phyloP scores from a whole-genome alignment of 1,139 yeast genomes.

The Candida sp. region DNA sequence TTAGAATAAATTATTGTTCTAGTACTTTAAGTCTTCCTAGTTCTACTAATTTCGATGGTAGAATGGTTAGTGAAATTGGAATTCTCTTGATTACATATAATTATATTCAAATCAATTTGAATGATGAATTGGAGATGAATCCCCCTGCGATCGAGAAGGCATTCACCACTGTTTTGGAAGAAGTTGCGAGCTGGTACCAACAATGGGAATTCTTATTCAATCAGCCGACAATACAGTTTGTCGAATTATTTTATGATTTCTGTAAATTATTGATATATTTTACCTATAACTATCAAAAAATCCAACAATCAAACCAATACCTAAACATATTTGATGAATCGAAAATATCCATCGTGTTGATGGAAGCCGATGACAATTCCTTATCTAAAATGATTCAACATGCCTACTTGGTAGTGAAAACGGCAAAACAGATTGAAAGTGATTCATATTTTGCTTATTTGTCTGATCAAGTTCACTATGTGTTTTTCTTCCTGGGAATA shows the following conservation, averaged over 20 bases:
- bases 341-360: slow-evolving; percentile 21
- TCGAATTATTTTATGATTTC: slow-evolving; percentile 70
- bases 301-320: slow-evolving; percentile 4
- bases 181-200: slow-evolving; percentile 57
- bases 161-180: slow-evolving; percentile 26
- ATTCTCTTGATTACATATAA: slow-evolving; percentile 61
- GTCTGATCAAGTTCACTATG: slow-evolving; percentile 65
- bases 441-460: slow-evolving; percentile 66
- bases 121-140: slow-evolving; percentile 11
- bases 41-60: slow-evolving; percentile 78
- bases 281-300: slow-evolving; percentile 25
- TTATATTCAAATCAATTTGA: slow-evolving; percentile 46
- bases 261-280: slow-evolving; percentile 50
- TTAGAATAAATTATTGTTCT: slow-evolving; percentile 59
- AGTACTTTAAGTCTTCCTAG: slow-evolving; percentile 58
- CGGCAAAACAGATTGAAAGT: slow-evolving; percentile 40
- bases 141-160: slow-evolving; percentile 18
- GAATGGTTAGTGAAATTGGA: slow-evolving; percentile 79
- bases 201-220: slow-evolving; percentile 72
- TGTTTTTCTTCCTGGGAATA: slow-evolving; percentile 49
- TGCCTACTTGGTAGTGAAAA: slow-evolving; percentile 42
- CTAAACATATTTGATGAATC: slow-evolving; percentile 18
- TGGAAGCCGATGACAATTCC: slow-evolving; percentile 16
- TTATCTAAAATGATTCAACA: slow-evolving; percentile 25
- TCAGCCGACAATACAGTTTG: slow-evolving; percentile 76